Base-by-base conservation (phyloP, 2,329 filamentous ascomycete genomes). In the Pseudogymnoascus sp. region DNA sequence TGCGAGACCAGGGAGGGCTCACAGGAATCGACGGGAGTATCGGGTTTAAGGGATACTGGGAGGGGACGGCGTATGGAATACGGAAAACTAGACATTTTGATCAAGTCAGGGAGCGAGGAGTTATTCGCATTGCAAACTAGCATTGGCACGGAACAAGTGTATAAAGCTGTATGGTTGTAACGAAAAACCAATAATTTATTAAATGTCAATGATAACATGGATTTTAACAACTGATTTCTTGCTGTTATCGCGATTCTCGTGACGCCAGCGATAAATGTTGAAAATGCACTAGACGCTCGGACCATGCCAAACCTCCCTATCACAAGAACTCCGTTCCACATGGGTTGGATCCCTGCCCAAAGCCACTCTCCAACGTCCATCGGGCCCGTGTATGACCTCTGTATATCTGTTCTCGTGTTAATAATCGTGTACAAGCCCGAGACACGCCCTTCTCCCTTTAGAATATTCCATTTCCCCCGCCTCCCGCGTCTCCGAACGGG, bases 21-120 rank as follows among this genome's bases (percentile, higher is more conserved):
- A 61, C n/a, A 58, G 59, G n/a, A 53, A 53, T 53, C 47, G 47
- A 18, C 47, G 47, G 28, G 47, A 53, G 28, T 53, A 53, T 53
- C 47, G 47, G 47, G 28, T 28, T 33, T 53, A 53, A 53, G 47
- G 47, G n/a, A n/a, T 18, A 33, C 47, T 11, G 11, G 47, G 47
- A 18, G 5, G 2, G 47, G n/a, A n/a, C n/a, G 25, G 47, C 25
- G 47, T 53, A 33, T 53, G 47, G 47, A 53, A 18, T 28, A 33
- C 14, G 47, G 47, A 33, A 53, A 53, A 50, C 25, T 50, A 50
- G 43, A 50, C 43, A 22, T 7, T 47, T 47, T 28, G 28, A 50
- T 50, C 43, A 33, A 18, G 25, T 50, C n/a, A 12, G 47, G 25
- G n/a, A 33, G 47, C 9, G 25, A 53, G 47, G 47, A 18, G 28